These are phyloP conservation scores for Solanum chacoense DNA, from an alignment of 305 asterid genomes.

Conservation along the genomic window DNA sequence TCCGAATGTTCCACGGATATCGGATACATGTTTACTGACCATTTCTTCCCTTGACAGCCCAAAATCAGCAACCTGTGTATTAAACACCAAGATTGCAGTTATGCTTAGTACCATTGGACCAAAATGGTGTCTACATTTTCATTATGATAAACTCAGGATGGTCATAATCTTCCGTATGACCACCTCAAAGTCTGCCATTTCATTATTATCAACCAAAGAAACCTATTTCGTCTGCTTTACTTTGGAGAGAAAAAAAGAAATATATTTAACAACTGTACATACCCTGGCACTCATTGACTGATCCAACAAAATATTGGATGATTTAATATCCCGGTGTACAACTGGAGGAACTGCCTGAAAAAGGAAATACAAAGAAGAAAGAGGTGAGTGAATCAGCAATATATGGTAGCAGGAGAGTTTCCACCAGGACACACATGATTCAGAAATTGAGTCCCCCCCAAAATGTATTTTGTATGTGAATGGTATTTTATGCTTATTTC, in stretches of 20 bases:
- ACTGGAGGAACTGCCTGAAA: constrained; percentile 93
- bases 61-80: constrained; percentile 69
- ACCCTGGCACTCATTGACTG: constrained; percentile 84
- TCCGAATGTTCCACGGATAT: constrained; percentile 77
- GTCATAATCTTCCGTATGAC: not conserved
- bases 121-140: not conserved
- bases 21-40: constrained; percentile 47
- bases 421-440: not conserved
- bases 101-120: not conserved
- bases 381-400: not conserved
- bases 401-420: not conserved
- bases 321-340: constrained; percentile 79
- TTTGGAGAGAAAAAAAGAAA: not conserved
- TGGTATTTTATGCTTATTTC: not conserved
- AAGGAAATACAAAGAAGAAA: not conserved
- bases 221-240: not conserved
- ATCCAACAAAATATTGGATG: constrained; percentile 84
- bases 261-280: constrained; percentile 11
- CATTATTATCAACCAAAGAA: not conserved
- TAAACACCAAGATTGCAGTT: not conserved
- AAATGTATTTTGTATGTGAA: not conserved
- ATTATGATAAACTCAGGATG: not conserved
- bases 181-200: not conserved
- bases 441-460: not conserved
- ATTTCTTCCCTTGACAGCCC: constrained; percentile 88